These are phyloP conservation scores for Russula emetica DNA, from an alignment of 768 basidiomycete species.

Conservation along the genomic window DNA sequence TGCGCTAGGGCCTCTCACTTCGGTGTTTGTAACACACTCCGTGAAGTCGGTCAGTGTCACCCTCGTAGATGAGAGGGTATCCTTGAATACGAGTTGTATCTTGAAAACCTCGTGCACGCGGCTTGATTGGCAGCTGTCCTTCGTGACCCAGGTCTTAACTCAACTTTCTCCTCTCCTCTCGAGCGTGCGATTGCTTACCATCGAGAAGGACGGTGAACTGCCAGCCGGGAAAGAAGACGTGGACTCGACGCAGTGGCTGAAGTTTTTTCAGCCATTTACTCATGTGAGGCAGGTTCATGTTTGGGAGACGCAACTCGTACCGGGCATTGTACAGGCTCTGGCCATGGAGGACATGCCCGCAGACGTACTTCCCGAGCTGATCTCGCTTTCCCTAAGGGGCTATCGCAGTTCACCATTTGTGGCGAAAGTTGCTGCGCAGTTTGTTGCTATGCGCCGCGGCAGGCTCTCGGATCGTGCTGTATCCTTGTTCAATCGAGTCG, in stretches of 20 bases:
- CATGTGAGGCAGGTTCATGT: background rate
- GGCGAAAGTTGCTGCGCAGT: background rate
- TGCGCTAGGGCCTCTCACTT: background rate
- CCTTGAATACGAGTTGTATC: background rate
- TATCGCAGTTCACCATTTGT: background rate
- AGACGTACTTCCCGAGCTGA: background rate
- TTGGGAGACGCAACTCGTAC: background rate
- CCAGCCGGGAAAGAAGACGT: background rate
- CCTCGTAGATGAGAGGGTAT: background rate
- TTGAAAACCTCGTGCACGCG: background rate
- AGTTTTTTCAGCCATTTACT: background rate
- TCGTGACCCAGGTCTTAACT: background rate
- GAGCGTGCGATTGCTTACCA: background rate
- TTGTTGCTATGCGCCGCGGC: background rate
- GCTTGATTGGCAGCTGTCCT: conserved; percentile 9
- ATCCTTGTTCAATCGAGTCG: too few species aligned
- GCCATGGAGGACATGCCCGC: background rate
- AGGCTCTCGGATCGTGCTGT: background rate
- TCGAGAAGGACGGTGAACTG: background rate
- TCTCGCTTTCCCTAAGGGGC: background rate
- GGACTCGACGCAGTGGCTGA: conserved; percentile 3
- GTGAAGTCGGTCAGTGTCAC: background rate
- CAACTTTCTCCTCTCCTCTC: conserved; percentile 9
- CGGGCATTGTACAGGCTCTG: background rate
- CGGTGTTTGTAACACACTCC: background rate